Conservation (phyloP, 345 rosid species). For the Kernera saxatilis region DNA sequence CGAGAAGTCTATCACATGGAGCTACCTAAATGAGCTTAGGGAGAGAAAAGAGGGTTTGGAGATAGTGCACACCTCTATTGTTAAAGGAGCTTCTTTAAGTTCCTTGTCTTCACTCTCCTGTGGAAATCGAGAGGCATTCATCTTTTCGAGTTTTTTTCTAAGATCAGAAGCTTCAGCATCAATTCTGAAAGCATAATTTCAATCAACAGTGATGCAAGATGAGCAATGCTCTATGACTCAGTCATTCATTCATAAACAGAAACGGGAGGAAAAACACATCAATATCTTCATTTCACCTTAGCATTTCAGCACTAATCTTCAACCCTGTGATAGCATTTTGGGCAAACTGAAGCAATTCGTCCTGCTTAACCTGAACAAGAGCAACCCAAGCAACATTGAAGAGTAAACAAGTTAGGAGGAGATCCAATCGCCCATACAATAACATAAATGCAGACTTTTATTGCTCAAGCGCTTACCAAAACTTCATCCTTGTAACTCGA, state of each 20-base stretch:
- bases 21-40: neutral
- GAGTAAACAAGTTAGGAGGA: neutral
- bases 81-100: slow-evolving; percentile 40
- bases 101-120: slow-evolving; percentile 44
- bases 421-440: slow-evolving; percentile 7
- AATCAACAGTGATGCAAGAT: slow-evolving; percentile 15
- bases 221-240: neutral
- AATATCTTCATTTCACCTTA: slow-evolving; percentile 46
- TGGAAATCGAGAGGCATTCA: slow-evolving; percentile 33
- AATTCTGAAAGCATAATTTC: slow-evolving; percentile 45
- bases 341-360: slow-evolving; percentile 94
- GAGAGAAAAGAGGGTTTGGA: neutral
- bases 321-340: slow-evolving; percentile 80
- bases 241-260: neutral
- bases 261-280: slow-evolving; percentile 13
- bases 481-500: slow-evolving; percentile 90
- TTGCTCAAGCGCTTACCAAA: slow-evolving; percentile 49
- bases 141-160: slow-evolving; percentile 58
- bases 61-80: slow-evolving; percentile 50
- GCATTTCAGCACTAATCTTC: slow-evolving; percentile 65
- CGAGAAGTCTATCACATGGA: slow-evolving; percentile 6
- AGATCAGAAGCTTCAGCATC: slow-evolving; percentile 68
- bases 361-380: slow-evolving; percentile 73
- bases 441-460: neutral
- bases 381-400: neutral